phyloP scores from a whole-genome alignment of 1,284 basidiomycete species.

The Ustilago sp. region DNA sequence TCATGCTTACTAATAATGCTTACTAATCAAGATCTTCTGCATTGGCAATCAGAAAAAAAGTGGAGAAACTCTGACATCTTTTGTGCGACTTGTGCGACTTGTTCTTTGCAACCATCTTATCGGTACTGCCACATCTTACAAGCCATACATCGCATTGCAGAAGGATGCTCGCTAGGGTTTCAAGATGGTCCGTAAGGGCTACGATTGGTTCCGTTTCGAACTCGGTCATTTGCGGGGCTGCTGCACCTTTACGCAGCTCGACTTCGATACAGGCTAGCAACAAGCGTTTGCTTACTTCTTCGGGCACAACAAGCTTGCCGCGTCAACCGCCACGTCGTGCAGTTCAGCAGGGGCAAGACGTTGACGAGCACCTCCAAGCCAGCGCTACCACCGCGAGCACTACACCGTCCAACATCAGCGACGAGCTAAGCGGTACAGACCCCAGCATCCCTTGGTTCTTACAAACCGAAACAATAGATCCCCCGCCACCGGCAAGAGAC shows the following conservation, averaged over 20 bases:
- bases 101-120: too few species aligned
- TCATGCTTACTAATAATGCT: neutral
- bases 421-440: slow-evolving; percentile 50
- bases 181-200: slow-evolving; percentile 23
- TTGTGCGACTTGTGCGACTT: too few species aligned
- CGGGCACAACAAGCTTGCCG: slow-evolving; percentile 14
- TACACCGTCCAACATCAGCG: slow-evolving; percentile 23
- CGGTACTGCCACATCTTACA: too few species aligned
- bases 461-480: slow-evolving; percentile 53
- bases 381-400: neutral
- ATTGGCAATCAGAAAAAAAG: slow-evolving; percentile 15
- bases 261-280: neutral
- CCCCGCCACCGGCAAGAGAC: slow-evolving; percentile 14
- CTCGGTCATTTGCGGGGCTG: neutral
- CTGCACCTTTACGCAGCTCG: neutral
- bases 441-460: slow-evolving; percentile 60
- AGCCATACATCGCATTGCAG: neutral
- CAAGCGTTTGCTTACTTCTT: slow-evolving; percentile 22
- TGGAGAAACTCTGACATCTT: slow-evolving; percentile 19
- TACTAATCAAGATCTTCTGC: neutral
- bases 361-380: neutral
- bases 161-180: slow-evolving; percentile 32
- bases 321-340: slow-evolving; percentile 23
- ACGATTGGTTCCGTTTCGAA: slow-evolving; percentile 15
- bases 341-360: slow-evolving; percentile 3